Evolutionary conservation across 2,329 filamentous ascomycete genomes (phyloP), one percentile per base, ranked within the genome.

Genomic region (Epichloe aotearoae): DNA sequence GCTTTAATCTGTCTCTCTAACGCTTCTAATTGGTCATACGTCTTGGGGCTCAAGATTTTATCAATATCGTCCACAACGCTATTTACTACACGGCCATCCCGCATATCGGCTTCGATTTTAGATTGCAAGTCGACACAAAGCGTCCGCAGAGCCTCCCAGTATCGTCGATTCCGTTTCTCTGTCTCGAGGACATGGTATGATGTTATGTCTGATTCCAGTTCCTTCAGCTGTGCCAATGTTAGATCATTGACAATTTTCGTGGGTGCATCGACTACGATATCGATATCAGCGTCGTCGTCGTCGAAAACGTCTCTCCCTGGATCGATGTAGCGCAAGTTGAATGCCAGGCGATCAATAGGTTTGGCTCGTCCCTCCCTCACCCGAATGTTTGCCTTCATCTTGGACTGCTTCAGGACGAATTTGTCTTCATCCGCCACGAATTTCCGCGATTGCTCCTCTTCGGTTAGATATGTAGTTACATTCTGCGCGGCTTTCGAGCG

Each of bases 381-480:
- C 40, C 93, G 84, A 58, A 98, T 94, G 57, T 90, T 87, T 41
- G 93, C 91, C 73, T 96, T 97, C 73, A 94, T 97, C 75, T 97
- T 98, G 45, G 91, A 86, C 69, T 98, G 93, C 68, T 89, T 90
- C 62, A 98, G 73, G 51, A 97, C 93, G 62, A 98, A 98, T 56
- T 85, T 83, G 71, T 98, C 93, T 67, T 98, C 93, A 60, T 95
- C 87, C 49, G 91, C 87, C 19, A 97, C 87, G 75, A 93, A 98
- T 62, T 84, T 78, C 26, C 82, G 76, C 57, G 83, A 85, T 62
- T 88, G 84, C 62, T 90, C 83, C 60, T 89, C 86, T 63, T 88
- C 80, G 52, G 84, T 84, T 54, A 87, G 69, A 58, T 75, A 78
- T 50, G 63, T 67, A n/a, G 66, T 59, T 37, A 60, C 55, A 48